Evolutionary conservation across 306 rosid species (phyloP), one percentile per base, ranked within the genome.

Genomic region (Hippophae tibetana): DNA sequence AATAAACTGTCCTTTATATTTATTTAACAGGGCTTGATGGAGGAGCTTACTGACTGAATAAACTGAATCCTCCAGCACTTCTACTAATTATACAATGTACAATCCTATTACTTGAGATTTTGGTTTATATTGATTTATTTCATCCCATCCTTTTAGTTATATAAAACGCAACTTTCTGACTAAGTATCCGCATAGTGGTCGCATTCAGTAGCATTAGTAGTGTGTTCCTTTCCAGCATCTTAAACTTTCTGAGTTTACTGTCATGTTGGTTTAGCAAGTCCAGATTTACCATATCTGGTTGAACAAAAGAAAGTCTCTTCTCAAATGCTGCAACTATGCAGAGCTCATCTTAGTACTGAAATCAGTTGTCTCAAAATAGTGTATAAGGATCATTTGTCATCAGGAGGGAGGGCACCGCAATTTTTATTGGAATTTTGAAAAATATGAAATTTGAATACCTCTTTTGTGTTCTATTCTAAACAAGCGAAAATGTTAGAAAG

Each of bases 21-120:
- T 61, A 46, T 43, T 72, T 55, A 47, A 72, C 78, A 90, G 97
- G 97, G 97, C 8, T 72, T 79, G 59, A 87, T 90, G 97, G 94
- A 90, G 80, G 97, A 90, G 74, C 87, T 90, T 75, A 74, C 74
- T 26, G 72, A 75, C 64, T 89, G 74, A 86, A 52, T 27, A 44
- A 13, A 50, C 31, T 46, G 23, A 18, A 11, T 43, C 42, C 25
- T n/a, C 44, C 50, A 6, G 59, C 66, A 14, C 25, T n/a, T 53
- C 50, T 11, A 51, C 66, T 61, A 41, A 62, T 51, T 42, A 27
- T 47, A 14, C 47, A 27, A 9, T 40, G 31, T 41, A 41, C 31
- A 56, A 40, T 62, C 41, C 50, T 49, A 8, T 61, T 14, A 60
- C 43, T 9, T 57, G 47, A 42, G 47, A 57, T 57, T 18, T 47